phyloP scores from a whole-genome alignment of 2,329 filamentous ascomycete species.

The Periconia digitata region DNA sequence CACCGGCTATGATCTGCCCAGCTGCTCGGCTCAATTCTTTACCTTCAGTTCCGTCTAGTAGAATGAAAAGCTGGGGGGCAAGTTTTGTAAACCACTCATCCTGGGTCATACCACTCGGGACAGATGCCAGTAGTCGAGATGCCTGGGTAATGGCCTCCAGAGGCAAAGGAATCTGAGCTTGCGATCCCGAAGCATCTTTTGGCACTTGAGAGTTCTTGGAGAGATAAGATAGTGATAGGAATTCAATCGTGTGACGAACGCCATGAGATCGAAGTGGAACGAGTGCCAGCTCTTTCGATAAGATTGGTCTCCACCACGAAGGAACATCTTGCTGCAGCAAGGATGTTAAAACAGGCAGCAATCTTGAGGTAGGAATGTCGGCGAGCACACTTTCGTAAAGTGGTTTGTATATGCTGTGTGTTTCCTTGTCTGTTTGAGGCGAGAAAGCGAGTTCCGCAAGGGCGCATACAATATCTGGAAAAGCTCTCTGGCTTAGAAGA shows the following conservation, averaged over 20 bases:
- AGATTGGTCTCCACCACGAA: conserved; percentile 59
- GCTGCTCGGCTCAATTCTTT: conserved; percentile 61
- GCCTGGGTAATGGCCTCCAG: conserved; percentile 68
- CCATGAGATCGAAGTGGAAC: conserved; percentile 65
- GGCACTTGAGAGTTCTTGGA: conserved; percentile 48
- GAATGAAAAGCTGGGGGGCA: conserved; percentile 60
- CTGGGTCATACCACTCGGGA: conserved; percentile 57
- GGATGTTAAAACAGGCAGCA: conserved; percentile 64
- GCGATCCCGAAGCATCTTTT: conserved; percentile 27
- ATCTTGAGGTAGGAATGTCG: conserved; percentile 52
- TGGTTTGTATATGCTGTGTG: conserved; percentile 15
- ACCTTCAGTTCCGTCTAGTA: conserved; percentile 64
- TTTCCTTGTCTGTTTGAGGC: conserved; percentile 16
- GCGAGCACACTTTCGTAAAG: conserved; percentile 20
- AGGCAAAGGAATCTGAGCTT: conserved; percentile 60
- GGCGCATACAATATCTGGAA: conserved; percentile 39
- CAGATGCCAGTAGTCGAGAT: conserved; percentile 61
- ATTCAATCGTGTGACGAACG: conserved; percentile 69
- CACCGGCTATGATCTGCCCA: conserved; percentile 65
- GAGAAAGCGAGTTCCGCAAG: conserved; percentile 39
- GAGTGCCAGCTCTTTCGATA: conserved; percentile 61
- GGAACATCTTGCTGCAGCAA: conserved; percentile 65
- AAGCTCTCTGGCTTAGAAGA: conserved; percentile 36
- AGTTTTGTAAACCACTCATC: conserved; percentile 64
- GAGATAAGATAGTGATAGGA: conserved; percentile 69